These are phyloP conservation scores for Lepidium aucheri DNA, from an alignment of 345 rosid species.

Conservation along the genomic window DNA sequence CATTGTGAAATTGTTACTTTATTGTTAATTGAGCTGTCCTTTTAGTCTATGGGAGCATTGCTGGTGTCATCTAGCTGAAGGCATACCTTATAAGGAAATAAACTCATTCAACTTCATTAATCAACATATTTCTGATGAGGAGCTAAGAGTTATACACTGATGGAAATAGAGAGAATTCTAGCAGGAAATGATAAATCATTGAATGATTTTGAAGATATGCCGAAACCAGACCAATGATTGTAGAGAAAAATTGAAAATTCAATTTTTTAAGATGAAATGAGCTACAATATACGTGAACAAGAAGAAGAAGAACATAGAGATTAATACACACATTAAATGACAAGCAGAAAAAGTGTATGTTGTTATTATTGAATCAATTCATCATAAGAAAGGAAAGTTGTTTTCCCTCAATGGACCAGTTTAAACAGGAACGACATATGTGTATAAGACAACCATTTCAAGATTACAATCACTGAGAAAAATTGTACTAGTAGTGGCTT, in stretches of 20 bases:
- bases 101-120: not conserved
- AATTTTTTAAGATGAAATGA: not conserved
- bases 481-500: not conserved
- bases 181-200: not conserved
- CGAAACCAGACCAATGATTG: not conserved
- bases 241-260: not conserved
- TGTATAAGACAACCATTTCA: not conserved
- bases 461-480: not conserved
- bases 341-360: not conserved
- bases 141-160: not conserved
- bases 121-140: not conserved
- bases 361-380: not conserved
- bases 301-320: not conserved
- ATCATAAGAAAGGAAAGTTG: not conserved
- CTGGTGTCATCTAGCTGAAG: not conserved
- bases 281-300: not conserved
- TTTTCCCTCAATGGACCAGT: not conserved
- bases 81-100: not conserved
- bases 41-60: not conserved
- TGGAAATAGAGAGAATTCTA: not conserved
- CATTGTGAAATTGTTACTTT: not conserved
- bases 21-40: not conserved
- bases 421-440: not conserved
- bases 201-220: not conserved
- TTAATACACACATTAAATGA: not conserved